Percentiles rank a stretch among this genome's conserved stretches.
These are phyloP conservation scores for Posidonia australis DNA, from an alignment of 106 monocot genomes.

Conservation along the genomic window DNA sequence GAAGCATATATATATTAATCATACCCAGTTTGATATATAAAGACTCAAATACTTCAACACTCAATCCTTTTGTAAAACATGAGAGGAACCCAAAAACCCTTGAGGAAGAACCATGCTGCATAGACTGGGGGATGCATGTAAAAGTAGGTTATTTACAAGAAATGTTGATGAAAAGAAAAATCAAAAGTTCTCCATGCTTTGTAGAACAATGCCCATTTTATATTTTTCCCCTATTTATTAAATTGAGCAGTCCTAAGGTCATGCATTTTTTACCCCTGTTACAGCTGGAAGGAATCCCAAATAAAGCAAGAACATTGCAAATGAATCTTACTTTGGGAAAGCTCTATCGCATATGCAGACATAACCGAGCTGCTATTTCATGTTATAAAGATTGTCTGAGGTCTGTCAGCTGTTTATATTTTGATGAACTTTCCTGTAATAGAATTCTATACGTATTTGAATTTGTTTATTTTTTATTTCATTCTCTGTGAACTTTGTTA, in stretches of 20 bases:
- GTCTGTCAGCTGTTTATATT: constrained; percentile 17
- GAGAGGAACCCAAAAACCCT: no score
- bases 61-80: no score
- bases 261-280: neutral
- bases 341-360: constrained; percentile 82
- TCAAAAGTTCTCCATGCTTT: neutral
- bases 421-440: neutral
- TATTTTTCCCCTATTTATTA: neutral
- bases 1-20: no score
- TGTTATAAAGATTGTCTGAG: constrained; percentile 98
- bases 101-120: no score
- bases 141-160: no score
- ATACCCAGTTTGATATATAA: no score
- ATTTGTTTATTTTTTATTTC: neutral
- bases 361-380: constrained; percentile 57
- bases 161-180: no score
- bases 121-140: no score
- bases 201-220: neutral
- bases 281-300: constrained; percentile 89
- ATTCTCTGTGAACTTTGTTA: neutral
- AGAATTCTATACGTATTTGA: neutral
- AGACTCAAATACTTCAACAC: no score
- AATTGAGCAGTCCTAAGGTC: neutral
- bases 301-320: constrained; percentile 72
- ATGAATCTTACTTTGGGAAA: constrained; percentile 93